Percentiles rank a stretch among this genome's conserved stretches.
Conservation (phyloP, 306 rosid genomes). For the Benincasa hispida region DNA sequence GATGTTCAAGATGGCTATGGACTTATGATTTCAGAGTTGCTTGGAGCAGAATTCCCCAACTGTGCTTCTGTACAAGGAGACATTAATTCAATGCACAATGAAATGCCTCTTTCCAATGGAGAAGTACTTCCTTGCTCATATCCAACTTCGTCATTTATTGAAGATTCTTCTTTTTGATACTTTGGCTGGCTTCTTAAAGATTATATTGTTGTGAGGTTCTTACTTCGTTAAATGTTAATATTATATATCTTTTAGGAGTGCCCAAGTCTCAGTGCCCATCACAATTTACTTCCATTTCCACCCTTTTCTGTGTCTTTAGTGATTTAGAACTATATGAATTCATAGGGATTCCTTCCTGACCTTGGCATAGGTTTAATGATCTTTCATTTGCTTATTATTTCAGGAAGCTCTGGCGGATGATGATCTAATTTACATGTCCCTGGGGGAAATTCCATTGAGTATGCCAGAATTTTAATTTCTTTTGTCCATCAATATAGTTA, state of each 20-base stretch:
- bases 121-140: constrained; percentile 40
- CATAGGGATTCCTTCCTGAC: neutral
- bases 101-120: constrained; percentile 60
- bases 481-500: constrained; percentile 27
- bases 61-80: constrained; percentile 68
- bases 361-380: constrained; percentile 2
- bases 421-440: constrained; percentile 93
- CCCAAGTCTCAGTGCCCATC: constrained; percentile 4
- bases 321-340: neutral
- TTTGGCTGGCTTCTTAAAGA: neutral
- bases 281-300: constrained; percentile 3
- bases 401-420: constrained; percentile 85
- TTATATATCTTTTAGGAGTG: neutral
- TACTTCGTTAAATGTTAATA: neutral
- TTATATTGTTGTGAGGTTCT: neutral
- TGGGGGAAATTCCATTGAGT: constrained; percentile 93
- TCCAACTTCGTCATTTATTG: constrained; percentile 5
- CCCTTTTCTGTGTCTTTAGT: neutral
- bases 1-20: constrained; percentile 93
- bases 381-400: constrained; percentile 24
- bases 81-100: constrained; percentile 54
- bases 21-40: constrained; percentile 80
- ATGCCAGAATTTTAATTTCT: constrained; percentile 41
- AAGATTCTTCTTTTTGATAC: constrained; percentile 7
- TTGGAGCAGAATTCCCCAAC: constrained; percentile 61